Conservation (phyloP, 1,284 basidiomycete genomes). For the Cryptococcus sp. region DNA sequence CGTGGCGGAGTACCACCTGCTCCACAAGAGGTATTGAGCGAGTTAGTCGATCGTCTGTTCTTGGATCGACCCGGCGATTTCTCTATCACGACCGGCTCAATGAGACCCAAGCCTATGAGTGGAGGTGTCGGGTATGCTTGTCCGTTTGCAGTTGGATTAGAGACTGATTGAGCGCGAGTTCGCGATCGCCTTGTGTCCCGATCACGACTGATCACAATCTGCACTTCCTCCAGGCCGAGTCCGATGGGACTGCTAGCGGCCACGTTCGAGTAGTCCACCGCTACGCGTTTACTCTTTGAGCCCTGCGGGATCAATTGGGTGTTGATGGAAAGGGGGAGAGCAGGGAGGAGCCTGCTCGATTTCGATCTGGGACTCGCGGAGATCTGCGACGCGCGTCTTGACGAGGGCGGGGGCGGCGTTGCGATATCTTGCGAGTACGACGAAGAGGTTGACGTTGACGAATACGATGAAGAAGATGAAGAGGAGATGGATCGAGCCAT, state of each 20-base stretch:
- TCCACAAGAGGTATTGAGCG: background rate
- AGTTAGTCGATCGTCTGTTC: background rate
- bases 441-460: constrained; percentile 13
- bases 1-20: constrained; percentile 9
- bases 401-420: constrained; percentile 15
- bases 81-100: background rate
- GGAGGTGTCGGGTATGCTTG: constrained; percentile 4
- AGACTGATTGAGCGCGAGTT: constrained; percentile 10
- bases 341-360: constrained; percentile 23
- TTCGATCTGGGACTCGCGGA: constrained; percentile 4
- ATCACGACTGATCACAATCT: constrained; percentile 14
- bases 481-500: constrained; percentile 5
- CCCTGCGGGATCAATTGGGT: constrained; percentile 4
- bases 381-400: constrained; percentile 6
- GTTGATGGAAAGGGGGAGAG: constrained; percentile 20
- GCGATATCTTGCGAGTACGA: constrained; percentile 15
- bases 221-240: constrained; percentile 10
- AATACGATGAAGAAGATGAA: constrained; percentile 13
- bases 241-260: constrained; percentile 5
- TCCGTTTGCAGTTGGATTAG: background rate
- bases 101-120: background rate
- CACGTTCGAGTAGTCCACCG: constrained; percentile 8
- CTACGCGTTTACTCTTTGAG: constrained; percentile 4
- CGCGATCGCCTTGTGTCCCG: constrained; percentile 15
- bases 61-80: constrained; percentile 5